Conservation (phyloP, 495 filamentous ascomycete species). For the Hypoxylon crocopeplum region DNA sequence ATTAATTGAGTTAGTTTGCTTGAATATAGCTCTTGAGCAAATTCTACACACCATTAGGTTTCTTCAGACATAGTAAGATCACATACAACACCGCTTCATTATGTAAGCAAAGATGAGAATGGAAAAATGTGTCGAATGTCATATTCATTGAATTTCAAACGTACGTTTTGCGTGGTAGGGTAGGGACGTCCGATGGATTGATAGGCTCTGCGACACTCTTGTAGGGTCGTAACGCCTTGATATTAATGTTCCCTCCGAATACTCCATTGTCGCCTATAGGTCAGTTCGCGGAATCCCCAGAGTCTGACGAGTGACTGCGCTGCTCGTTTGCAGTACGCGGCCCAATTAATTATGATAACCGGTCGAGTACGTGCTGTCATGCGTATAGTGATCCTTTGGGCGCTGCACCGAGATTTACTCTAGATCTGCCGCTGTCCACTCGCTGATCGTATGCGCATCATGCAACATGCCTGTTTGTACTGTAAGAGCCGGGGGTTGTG, state of each 20-base stretch:
- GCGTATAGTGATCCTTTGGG: conserved; percentile 1
- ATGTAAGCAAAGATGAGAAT: too few species aligned
- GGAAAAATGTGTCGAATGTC: too few species aligned
- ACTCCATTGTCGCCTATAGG: not conserved
- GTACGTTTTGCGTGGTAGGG: too few species aligned
- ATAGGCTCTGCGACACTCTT: not conserved
- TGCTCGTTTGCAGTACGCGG: too few species aligned
- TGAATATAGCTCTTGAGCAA: too few species aligned
- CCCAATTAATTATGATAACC: conserved; percentile 3
- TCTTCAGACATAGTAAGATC: too few species aligned
- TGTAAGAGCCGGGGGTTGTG: conserved; percentile 10
- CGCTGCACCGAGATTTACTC: conserved; percentile 1
- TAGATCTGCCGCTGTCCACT: not conserved
- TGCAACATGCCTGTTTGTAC: conserved; percentile 13
- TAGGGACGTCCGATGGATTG: not conserved
- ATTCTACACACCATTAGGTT: too few species aligned
- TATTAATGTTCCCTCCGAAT: not conserved
- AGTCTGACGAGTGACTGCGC: too few species aligned
- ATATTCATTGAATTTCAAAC: too few species aligned
- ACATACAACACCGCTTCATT: too few species aligned
- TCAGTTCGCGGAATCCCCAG: not conserved
- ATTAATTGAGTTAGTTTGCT: too few species aligned
- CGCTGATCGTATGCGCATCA: conserved; percentile 14
- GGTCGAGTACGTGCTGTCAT: not conserved
- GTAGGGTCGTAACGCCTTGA: not conserved